Base-by-base conservation (phyloP, 2,329 filamentous ascomycete genomes). In the Aspergillus clavatus region DNA sequence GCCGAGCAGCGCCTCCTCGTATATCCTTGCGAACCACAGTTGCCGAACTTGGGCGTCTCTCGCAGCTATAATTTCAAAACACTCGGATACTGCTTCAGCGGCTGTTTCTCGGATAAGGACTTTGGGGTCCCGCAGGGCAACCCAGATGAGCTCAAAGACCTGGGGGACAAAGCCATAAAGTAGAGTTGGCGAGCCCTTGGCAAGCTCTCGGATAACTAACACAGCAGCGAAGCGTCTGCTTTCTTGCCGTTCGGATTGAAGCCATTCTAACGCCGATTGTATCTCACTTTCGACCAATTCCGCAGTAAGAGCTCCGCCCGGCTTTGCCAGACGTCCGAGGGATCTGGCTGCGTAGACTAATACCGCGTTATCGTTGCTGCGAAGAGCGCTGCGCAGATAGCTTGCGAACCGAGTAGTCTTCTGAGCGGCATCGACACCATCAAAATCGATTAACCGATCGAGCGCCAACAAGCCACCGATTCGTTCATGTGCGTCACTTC, bases 221-320 rank as follows among this genome's bases (percentile, higher is more conserved):
- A 95, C 91, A 14, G 93, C 90, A 47, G 90, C 91, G 64, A 97
- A 96, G 57, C 93, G 82, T 57, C 91, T 81, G 63, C 91, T 91
- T 72, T 98, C 93, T 57, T 95, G 84, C 54, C 91, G 82, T 65
- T 97, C 94, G 39, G 90, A 90, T 64, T 97, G 91, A 46, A 98
- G 80, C 87, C 90, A 97, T 72, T 98, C 93, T 43, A 98, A 77
- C 2, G 94, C 90, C 14, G 89, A 93, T 67, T 96, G 94, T 50
- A 97, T 90, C 69, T 98, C 91, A 43, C 89, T 91, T 63, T 98
- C 93, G 46, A 98, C 93, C 43, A 98, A 76, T 68, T 97, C 91
- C 6, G 91, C 94, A 36, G 95, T 95, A 52, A 97, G 77, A 24
- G 93, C 90, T 48, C 93, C 93, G 51, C 93, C 93, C 0, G 93